Evolutionary conservation across 2,329 filamentous ascomycete species (phyloP), one percentile per base, ranked within the genome.

Genomic region (Bipolaris zeicola): DNA sequence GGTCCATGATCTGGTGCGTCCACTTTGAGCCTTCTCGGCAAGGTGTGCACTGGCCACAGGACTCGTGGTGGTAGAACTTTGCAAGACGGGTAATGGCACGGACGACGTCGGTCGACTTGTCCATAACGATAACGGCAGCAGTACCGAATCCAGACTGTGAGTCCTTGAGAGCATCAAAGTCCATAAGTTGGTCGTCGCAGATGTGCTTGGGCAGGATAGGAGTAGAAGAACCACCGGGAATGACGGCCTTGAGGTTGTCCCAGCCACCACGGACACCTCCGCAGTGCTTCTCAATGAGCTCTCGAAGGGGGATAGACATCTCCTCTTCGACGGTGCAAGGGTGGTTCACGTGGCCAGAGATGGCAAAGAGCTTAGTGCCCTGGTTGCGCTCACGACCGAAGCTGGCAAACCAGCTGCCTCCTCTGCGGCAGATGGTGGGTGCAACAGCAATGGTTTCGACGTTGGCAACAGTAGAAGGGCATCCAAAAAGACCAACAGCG

Each of bases 1-100:
- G 89, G 79, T 90, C 83, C 95, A 99, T 98, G 79, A 99, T 98
- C 83, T 99, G 93, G 80, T 96, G 90, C 10, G 94, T 97, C 95
- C 95, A 99, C 83, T 96, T 97, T 83, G 90, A 96, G 65, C 95
- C 95, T 82, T 99, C 95, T 76, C 95, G 90, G 85, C 95, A 99
- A n/a, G 95, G 95, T 56, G 95, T 99, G 83, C 95, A 99, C 82
- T 99, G 95, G 58, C 95, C 95, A 79, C 95, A 99, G 66, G 89
- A 93, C 83, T 99, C 95, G 82, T 99, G 95, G 79, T 93, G 90
- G 84, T 99, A 99, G 83, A 99, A 99, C 78, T 94, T 91, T 71
- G 90, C 91, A 69, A 99, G 87, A 69, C 95, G 89, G 63, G 91
- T 89, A 75, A 99, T 98, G 74, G 92, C 91, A 64, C 94, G 90